Base-by-base conservation (phyloP, 139 green algal genomes). In the Limnomonas spitsbergensis region DNA sequence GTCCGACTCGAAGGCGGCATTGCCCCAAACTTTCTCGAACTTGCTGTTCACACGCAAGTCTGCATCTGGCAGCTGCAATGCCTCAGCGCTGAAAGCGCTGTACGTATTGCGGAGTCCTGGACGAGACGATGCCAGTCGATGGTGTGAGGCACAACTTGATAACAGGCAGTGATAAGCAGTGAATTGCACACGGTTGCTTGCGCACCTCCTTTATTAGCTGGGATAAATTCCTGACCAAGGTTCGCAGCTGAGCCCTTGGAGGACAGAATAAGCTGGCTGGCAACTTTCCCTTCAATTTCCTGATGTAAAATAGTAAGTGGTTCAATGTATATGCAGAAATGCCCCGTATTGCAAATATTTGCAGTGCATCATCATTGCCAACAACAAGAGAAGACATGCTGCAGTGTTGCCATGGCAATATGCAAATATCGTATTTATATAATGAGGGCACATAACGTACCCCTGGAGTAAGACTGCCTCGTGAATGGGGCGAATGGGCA, bases 11-110 rank as follows among this genome's bases (percentile, higher is more conserved):
- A 37, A 70, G 4, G 56, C 56, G 9, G 56, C 56, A 36, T 70
- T 70, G n/a, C 56, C 56, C 14, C 9, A 70, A 37, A 70, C 56
- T 32, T 70, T 70, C 9, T 70, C 56, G 29, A 70, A 70, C 56
- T 24, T 32, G 24, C 56, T 32, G 14, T 24, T 70, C 7, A 32
- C n/a, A 38, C 56, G 14, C 27, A 70, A 4, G 56, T 70, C 56
- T 38, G 56, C 56, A 70, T 70, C 56, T 32, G 9, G 56, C 29
- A 70, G 47, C 14, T 61, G 47, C 47, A 29, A 20, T 29, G 47
- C 47, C 20, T 61, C 47, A 20, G 47, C 47, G 47, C 47, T 61
- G 20, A 61, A 61, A 29, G 47, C 47, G 20, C 47, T 61, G 47
- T 61, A 20, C 47, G 20, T 20, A 61, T 61, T 61, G 14, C 47